Evolutionary conservation across 441 rosid genomes (phyloP).

Genomic region (Euphorbia schlechtendalii): DNA sequence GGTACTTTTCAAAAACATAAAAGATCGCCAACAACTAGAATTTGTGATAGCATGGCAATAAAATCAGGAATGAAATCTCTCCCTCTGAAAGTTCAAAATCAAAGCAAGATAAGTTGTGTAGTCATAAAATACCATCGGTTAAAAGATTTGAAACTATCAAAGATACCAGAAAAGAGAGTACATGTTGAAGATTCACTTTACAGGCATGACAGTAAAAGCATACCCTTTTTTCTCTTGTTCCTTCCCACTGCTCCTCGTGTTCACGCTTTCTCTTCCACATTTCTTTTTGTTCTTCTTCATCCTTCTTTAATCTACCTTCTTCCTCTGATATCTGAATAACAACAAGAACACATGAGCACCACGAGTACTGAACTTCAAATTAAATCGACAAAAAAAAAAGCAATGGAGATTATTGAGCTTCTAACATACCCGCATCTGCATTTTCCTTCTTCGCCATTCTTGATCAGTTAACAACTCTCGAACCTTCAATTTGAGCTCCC

Average conservation of each 20-base stretch:
- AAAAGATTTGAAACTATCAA: background rate
- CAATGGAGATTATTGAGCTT: conserved; percentile 17
- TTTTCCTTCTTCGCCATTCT: conserved; percentile 97
- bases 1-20: background rate
- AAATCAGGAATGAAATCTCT: background rate
- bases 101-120: background rate
- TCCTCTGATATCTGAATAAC: conserved; percentile 80
- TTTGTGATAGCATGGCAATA: background rate
- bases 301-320: conserved; percentile 94
- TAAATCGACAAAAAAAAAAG: background rate
- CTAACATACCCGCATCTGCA: conserved; percentile 86
- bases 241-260: conserved; percentile 99
- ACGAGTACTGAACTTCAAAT: conserved; percentile 5
- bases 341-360: conserved; percentile 12
- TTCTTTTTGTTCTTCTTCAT: conserved; percentile 91
- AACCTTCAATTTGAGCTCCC: conserved; percentile 77
- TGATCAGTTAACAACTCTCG: conserved; percentile 85
- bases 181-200: background rate
- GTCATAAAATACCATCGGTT: background rate
- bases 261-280: conserved; percentile 94
- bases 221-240: conserved; percentile 90
- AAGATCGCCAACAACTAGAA: background rate
- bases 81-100: background rate
- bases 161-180: background rate
- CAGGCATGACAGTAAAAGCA: conserved; percentile 13